These are phyloP conservation scores for Mucor mucedo DNA, from an alignment of 371 early-diverging fungal species.

Conservation along the genomic window DNA sequence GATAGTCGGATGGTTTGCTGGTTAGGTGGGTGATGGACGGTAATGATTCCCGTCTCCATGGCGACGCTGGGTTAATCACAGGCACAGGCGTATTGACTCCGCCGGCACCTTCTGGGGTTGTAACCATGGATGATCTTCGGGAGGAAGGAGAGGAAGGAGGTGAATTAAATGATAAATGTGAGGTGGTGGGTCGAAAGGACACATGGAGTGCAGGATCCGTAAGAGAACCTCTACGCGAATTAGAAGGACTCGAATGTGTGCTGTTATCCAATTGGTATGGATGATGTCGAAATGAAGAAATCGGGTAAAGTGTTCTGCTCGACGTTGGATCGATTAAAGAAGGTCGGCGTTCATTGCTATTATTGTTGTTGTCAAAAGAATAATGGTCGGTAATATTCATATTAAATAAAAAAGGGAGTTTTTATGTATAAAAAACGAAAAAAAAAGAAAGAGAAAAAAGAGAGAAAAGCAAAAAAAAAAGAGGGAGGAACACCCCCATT, in stretches of 20 bases:
- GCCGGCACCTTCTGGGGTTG: slow-evolving; percentile 22
- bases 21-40: slow-evolving; percentile 47
- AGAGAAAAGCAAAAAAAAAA: not conserved
- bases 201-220: slow-evolving; percentile 37
- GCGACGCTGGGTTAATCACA: slow-evolving; percentile 1
- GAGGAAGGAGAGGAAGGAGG: slow-evolving; percentile 40
- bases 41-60: slow-evolving; percentile 45
- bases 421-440: not conserved
- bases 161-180: slow-evolving; percentile 26
- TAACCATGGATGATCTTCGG: slow-evolving; percentile 31
- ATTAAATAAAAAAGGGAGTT: not conserved
- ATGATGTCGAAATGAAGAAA: slow-evolving; percentile 24
- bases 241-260: slow-evolving; percentile 27
- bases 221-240: slow-evolving; percentile 40
- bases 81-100: too few species aligned
- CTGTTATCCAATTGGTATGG: slow-evolving; percentile 18
- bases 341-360: slow-evolving; percentile 16
- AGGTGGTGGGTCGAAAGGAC: slow-evolving; percentile 19
- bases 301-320: slow-evolving; percentile 30
- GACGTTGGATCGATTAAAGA: slow-evolving; percentile 22
- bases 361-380: slow-evolving; percentile 4
- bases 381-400: slow-evolving; percentile 7
- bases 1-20: slow-evolving; percentile 18
- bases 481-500: not conserved
- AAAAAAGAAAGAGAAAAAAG: not conserved